Evolutionary conservation across 345 rosid species (phyloP), one percentile per base, ranked within the genome.

Genomic region (Eucalyptus sp.): DNA sequence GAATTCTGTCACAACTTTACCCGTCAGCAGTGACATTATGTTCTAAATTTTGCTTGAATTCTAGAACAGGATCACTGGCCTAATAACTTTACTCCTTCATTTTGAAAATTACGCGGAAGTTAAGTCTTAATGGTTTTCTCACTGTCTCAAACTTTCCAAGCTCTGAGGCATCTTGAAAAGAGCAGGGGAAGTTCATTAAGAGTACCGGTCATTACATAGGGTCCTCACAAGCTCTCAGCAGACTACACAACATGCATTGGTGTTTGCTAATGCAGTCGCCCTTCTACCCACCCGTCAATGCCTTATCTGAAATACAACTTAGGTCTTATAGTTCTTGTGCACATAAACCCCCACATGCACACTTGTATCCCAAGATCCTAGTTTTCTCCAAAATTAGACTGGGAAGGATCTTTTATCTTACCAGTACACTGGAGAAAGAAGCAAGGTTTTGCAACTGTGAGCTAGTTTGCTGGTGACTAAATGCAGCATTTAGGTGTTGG

Each of bases 341-440:
- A 76, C 48, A 76, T 25, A 76, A 41, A 76, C 27, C 48, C 83
- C 84, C 84, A 20, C 84, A 41, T 41, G 84, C 29, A 76, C 84
- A 76, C 48, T 27, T 85, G 37, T 27, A 85, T 48, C 43, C 33
- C 54, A 86, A 33, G 17, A 86, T 54, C 48, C 86, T 64, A 68
- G 29, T 44, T 49, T 29, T 46, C 52, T 68, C 44, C 86, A 18
- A 25, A 27, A 27, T 52, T 51, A 50, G 66, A 86, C 60, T 50
- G 88, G 7, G 86, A 51, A 51, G 31, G 66, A 52, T 13, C 31
- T 31, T 54, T 87, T 50, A 37, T 80, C 33, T 92, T 95, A 98
- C 99, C 99, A 95, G 95, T 89, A 95, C 95, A 91, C 91, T 94
- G 76, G 99, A 91, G 90, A 97, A 96, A 88, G 91, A 92, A 89